These are phyloP conservation scores for Eucalyptus fibrosa DNA, from an alignment of 345 rosid species.

Conservation along the genomic window DNA sequence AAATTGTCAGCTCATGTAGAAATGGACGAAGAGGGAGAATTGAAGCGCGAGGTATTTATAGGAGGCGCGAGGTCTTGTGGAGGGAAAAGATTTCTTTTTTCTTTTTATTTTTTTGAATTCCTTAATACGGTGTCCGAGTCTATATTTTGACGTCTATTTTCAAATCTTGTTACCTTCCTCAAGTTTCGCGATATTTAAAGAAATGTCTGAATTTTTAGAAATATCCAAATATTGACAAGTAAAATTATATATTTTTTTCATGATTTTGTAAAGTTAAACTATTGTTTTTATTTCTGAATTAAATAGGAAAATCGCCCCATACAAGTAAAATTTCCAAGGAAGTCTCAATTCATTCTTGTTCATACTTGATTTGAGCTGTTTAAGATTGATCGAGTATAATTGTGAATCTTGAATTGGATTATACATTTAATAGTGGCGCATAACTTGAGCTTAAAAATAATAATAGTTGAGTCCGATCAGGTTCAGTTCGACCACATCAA, in stretches of 20 bases:
- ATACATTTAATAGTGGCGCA: not conserved
- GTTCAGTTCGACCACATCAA: not conserved
- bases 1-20: not conserved
- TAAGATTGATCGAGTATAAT: not conserved
- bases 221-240: not conserved
- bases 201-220: not conserved
- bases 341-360: not conserved
- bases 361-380: not conserved
- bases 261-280: not conserved
- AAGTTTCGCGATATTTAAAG: not conserved
- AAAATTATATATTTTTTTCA: not conserved
- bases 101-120: not conserved
- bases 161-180: not conserved
- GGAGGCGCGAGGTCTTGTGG: not conserved
- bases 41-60: not conserved
- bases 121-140: not conserved
- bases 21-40: not conserved
- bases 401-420: not conserved
- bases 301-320: not conserved
- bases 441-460: not conserved
- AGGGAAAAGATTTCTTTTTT: not conserved
- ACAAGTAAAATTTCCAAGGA: not conserved
- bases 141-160: not conserved
- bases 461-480: not conserved
- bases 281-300: not conserved